Evolutionary conservation across 257 asterid genomes (phyloP).

Genomic region (Thymus quinquecostatus): DNA sequence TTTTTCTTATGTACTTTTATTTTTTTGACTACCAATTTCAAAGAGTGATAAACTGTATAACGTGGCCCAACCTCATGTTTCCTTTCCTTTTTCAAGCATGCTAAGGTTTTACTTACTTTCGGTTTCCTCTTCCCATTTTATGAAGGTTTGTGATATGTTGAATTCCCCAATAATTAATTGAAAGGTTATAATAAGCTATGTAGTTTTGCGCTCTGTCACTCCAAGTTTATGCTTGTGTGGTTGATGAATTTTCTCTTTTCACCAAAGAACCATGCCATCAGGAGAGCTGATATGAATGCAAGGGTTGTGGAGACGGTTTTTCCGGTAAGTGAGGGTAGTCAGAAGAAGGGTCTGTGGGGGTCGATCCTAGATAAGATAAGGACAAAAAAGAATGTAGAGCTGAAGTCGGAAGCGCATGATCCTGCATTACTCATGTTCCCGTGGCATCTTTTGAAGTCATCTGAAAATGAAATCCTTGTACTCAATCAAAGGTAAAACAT

Average conservation of each 20-base stretch:
- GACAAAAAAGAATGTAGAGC: constrained; percentile 41
- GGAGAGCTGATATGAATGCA: constrained; percentile 81
- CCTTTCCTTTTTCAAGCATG: constrained; percentile 2
- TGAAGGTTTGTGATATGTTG: constrained; percentile 16
- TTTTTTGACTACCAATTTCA: not conserved
- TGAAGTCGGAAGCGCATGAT: constrained; percentile 49
- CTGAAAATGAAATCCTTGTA: constrained; percentile 54
- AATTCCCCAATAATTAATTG: not conserved
- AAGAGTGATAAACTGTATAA: constrained; percentile 1
- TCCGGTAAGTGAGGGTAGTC: constrained; percentile 44
- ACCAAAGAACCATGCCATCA: constrained; percentile 85
- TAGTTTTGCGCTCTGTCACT: not conserved
- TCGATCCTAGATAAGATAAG: constrained; percentile 69
- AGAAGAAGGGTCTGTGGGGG: constrained; percentile 59
- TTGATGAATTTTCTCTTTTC: constrained; percentile 34
- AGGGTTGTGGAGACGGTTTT: constrained; percentile 80
- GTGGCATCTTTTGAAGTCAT: constrained; percentile 79
- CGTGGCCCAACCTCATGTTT: constrained; percentile 6
- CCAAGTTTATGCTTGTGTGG: constrained; percentile 10
- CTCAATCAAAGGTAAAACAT: constrained; percentile 72
- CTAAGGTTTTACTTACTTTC: not conserved
- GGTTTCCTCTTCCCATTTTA: not conserved
- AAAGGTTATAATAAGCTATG: not conserved
- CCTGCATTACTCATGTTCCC: constrained; percentile 77
- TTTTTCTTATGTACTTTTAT: not conserved